Conservation (phyloP, 345 rosid species). For the Eucalyptus polybractea region DNA sequence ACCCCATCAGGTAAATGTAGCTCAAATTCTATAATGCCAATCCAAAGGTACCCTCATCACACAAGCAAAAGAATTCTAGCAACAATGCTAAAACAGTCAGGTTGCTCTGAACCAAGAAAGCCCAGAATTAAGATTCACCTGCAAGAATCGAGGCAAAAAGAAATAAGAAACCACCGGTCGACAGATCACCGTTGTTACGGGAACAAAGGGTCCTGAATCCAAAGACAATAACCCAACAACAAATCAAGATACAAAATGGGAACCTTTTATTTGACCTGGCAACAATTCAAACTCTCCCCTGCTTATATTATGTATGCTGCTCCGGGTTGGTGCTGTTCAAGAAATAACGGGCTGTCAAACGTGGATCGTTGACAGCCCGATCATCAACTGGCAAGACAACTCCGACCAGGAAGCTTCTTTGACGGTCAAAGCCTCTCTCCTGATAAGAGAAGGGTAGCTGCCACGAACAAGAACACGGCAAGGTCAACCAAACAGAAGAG, state of each 20-base stretch:
- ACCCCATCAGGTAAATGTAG: constrained; percentile 40
- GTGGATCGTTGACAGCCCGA: constrained; percentile 9
- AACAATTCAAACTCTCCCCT: neutral
- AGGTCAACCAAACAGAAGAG: neutral
- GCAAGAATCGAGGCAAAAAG: neutral
- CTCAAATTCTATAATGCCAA: constrained; percentile 11
- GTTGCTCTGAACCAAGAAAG: neutral
- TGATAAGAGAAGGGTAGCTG: neutral
- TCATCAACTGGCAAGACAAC: neutral
- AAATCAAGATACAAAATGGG: neutral
- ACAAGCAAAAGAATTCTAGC: neutral
- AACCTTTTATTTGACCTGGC: neutral
- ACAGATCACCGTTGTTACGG: neutral
- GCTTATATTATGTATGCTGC: neutral
- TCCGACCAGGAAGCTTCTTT: constrained; percentile 1
- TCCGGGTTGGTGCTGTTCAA: neutral
- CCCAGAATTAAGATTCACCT: neutral
- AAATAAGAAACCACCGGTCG: neutral
- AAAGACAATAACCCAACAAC: neutral
- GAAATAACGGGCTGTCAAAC: constrained; percentile 12
- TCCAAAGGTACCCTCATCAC: constrained; percentile 3
- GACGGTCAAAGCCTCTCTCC: neutral
- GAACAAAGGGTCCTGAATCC: neutral
- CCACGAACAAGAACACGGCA: neutral
- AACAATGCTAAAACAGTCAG: neutral